Base-by-base conservation (phyloP, 2,329 filamentous ascomycete species). In the Pestalotiopsis sp. region DNA sequence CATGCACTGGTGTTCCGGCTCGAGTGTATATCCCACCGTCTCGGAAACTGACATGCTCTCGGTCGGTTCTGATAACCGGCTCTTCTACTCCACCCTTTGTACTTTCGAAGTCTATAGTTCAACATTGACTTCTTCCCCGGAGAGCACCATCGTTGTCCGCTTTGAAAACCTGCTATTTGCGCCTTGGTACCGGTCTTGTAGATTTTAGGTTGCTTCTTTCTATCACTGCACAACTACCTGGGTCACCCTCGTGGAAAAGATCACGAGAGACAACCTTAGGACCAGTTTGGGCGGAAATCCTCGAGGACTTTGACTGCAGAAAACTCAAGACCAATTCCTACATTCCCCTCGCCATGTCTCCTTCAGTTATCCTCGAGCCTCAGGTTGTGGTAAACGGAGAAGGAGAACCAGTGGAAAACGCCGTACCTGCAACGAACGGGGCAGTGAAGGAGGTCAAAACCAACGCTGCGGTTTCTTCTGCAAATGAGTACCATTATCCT, bases 401-500 rank as follows among this genome's bases (percentile, higher is more conserved):
- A 6, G 38, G 38, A 1, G 38, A 63, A 12, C 36, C 61, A 20
- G 25, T 39, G 12, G 12, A 27, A 14, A 38, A 38, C 31, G 31
- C 25, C 12, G 36, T 45, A 12, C 20, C 61, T 12, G 27, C 38
- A 6, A 41, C 27, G n/a, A 41, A 63, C 38, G 61, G 27, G 14
- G 62, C 62, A 25, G 62, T 65, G 12, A 67, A 67, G 9, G 52
- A 67, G 27, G 17, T 45, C n/a, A 45, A 57, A 17, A 39, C 25
- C n/a, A 69, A 67, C 62, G 67, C 41, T 27, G 61, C 66, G 31
- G 66, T 58, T 69, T 66, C 69, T 17, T 25, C n/a, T 13, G 36
- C 62, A 13, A 25, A 9, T 13, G 20, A 49, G 39, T 79, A 75
- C 65, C 65, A 71, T 61, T 79, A 79, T 57, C 77, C 76, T 57